A percentile compares a stretch with the other conserved stretches of the same genome.
phyloP scores from a whole-genome alignment of 2,329 filamentous ascomycete species.

The Aspergillus arachidicola region DNA sequence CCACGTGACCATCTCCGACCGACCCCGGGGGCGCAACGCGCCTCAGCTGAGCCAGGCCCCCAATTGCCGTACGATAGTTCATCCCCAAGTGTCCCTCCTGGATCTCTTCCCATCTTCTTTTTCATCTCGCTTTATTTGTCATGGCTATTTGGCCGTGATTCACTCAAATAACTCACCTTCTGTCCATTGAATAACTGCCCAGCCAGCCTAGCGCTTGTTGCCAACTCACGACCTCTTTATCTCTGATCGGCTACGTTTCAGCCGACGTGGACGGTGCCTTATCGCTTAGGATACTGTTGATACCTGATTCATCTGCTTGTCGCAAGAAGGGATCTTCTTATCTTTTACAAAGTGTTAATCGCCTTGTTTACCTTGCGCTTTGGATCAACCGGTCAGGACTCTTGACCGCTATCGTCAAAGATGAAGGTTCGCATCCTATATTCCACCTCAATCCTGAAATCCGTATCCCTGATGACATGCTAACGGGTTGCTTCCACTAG shows the following conservation, averaged over 20 bases:
- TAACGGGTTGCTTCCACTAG: conserved; percentile 52
- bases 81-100: conserved; percentile 7
- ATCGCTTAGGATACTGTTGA: conserved; percentile 8
- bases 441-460: neutral
- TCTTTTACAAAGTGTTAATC: neutral
- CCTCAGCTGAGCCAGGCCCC: neutral
- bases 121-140: conserved; percentile 13
- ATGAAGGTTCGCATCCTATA: conserved; percentile 21
- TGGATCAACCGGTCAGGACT: conserved; percentile 10
- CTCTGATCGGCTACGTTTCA: conserved; percentile 41
- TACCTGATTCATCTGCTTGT: conserved; percentile 8
- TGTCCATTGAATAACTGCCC: conserved; percentile 13
- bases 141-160: conserved; percentile 22
- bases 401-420: conserved; percentile 14
- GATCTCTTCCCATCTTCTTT: conserved; percentile 13
- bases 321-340: neutral
- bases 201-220: conserved; percentile 14
- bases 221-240: conserved; percentile 39
- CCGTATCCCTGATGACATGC: neutral
- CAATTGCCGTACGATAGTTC: neutral
- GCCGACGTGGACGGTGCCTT: conserved; percentile 23
- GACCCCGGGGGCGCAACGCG: conserved; percentile 27
- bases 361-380: neutral
- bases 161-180: conserved; percentile 11
- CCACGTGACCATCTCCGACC: conserved; percentile 40